Conservation (phyloP, 345 rosid genomes). For the Aquilaria yunnanensis region DNA sequence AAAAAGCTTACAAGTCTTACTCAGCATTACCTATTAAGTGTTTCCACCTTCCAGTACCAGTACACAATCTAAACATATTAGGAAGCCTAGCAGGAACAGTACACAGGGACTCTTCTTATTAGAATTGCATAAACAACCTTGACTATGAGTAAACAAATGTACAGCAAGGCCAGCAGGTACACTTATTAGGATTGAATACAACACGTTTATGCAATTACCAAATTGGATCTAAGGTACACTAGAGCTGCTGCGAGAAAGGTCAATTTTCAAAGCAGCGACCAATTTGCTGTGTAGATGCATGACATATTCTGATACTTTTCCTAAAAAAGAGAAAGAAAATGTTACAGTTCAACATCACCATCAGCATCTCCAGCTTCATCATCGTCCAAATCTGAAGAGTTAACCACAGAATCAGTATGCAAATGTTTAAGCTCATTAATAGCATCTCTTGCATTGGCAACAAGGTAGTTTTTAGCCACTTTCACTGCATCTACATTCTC, state of each 20-base stretch:
- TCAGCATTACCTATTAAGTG: not conserved
- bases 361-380: slow-evolving; percentile 23
- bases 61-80: not conserved
- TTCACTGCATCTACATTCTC: slow-evolving; percentile 32
- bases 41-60: not conserved
- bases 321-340: not conserved
- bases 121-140: too few relatives aligned
- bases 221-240: not conserved
- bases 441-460: slow-evolving; percentile 52
- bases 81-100: too few relatives aligned
- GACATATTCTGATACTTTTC: not conserved
- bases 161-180: not conserved
- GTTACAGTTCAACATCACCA: slow-evolving; percentile 29
- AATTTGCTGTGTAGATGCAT: not conserved
- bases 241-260: not conserved
- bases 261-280: not conserved
- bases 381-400: slow-evolving; percentile 34
- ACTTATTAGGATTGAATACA: too few relatives aligned
- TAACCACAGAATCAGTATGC: slow-evolving; percentile 16
- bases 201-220: not conserved
- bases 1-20: not conserved
- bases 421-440: slow-evolving; percentile 49
- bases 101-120: too few relatives aligned
- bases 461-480: slow-evolving; percentile 51
- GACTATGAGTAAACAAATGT: not conserved